phyloP scores from a whole-genome alignment of 371 early-diverging fungal genomes.

The Thermomucor indicae-seudaticae region DNA sequence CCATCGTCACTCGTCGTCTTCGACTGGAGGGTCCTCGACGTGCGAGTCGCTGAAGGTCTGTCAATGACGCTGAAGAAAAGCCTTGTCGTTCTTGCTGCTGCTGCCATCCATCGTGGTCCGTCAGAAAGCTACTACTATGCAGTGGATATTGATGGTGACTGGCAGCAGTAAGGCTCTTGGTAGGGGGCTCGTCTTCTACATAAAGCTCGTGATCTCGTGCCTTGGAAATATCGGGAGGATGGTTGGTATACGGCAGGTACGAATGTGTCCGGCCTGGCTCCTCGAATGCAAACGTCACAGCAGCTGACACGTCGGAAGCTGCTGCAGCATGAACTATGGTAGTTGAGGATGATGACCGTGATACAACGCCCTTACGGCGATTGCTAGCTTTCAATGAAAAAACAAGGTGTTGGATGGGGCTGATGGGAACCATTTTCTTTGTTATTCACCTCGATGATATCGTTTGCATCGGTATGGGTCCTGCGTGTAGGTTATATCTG shows the following conservation, averaged over 20 bases:
- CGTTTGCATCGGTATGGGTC: too few species aligned
- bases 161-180: not conserved
- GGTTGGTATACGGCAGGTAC: constrained; percentile 34
- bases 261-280: constrained; percentile 17
- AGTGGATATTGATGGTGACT: not conserved
- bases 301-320: constrained; percentile 7
- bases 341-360: too few species aligned
- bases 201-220: constrained; percentile 2
- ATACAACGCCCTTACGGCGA: too few species aligned
- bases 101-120: not conserved
- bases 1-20: too few species aligned
- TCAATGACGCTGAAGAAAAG: not conserved
- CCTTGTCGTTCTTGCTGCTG: not conserved
- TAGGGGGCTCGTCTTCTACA: constrained; percentile 12
- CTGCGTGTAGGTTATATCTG: too few species aligned
- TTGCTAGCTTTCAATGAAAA: too few species aligned
- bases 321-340: too few species aligned
- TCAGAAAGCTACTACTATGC: not conserved
- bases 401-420: too few species aligned
- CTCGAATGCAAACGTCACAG: constrained; percentile 5
- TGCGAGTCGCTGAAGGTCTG: not conserved
- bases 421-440: too few species aligned
- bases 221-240: constrained; percentile 15
- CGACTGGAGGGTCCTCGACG: too few species aligned
- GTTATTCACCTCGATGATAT: too few species aligned